Conservation (phyloP, 179 eudicot species). For the Spergularia azorica region DNA sequence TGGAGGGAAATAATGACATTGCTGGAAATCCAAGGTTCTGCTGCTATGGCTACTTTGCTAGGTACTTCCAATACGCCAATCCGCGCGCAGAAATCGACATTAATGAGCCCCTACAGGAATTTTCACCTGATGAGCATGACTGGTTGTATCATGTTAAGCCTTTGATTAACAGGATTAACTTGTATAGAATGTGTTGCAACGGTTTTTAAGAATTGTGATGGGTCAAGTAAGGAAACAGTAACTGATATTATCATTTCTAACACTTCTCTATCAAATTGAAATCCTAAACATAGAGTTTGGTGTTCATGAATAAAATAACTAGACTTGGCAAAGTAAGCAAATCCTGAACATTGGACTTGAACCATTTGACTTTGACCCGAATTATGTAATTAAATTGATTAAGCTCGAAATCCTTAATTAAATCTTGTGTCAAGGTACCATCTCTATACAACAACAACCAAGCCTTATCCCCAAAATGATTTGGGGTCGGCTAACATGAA, state of each 20-base stretch:
- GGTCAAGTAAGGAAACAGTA: background rate
- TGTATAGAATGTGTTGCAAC: background rate
- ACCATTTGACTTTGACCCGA: too few relatives aligned
- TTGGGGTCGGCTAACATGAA: too few relatives aligned
- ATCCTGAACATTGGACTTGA: too few relatives aligned
- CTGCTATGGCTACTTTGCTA: slow-evolving; percentile 10
- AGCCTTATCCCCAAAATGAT: too few relatives aligned
- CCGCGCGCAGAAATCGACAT: background rate
- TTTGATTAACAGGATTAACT: slow-evolving; percentile 1
- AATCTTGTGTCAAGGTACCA: too few relatives aligned
- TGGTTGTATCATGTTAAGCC: background rate
- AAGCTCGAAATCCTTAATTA: too few relatives aligned
- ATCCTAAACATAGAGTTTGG: too few relatives aligned
- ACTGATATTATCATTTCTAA: background rate
- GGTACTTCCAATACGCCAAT: background rate
- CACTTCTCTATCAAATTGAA: background rate
- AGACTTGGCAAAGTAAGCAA: too few relatives aligned
- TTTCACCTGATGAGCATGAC: background rate
- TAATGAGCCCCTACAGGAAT: background rate
- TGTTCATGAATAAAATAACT: too few relatives aligned
- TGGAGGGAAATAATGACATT: background rate
- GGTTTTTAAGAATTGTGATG: background rate
- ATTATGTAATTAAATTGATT: too few relatives aligned
- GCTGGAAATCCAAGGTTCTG: slow-evolving; percentile 6
- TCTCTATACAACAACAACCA: too few relatives aligned